phyloP scores from a whole-genome alignment of 1,284 basidiomycete species.

The Ceraceosorus guamensis region DNA sequence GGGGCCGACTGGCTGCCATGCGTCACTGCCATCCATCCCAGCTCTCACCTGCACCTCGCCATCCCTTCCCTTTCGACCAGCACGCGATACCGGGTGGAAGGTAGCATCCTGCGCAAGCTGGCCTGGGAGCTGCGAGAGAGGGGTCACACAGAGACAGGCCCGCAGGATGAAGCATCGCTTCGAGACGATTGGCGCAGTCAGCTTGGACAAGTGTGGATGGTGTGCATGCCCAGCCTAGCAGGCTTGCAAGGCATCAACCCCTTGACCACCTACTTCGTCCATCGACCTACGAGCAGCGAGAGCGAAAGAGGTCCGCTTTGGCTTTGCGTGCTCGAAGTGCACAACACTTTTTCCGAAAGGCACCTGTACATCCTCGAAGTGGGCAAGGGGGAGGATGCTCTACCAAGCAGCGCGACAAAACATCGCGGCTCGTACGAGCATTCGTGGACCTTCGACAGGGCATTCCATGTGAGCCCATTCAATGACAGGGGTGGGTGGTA shows the following conservation, averaged over 20 bases:
- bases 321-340: slow-evolving; percentile 63
- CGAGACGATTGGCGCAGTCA: slow-evolving; percentile 12
- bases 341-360: slow-evolving; percentile 70
- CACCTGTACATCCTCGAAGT: slow-evolving; percentile 57
- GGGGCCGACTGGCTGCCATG: slow-evolving; percentile 7
- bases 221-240: slow-evolving; percentile 64
- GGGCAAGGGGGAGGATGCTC: slow-evolving; percentile 51
- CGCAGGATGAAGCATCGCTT: slow-evolving; percentile 19
- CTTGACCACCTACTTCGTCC: slow-evolving; percentile 66
- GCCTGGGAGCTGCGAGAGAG: slow-evolving; percentile 27
- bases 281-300: slow-evolving; percentile 41
- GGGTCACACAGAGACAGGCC: slow-evolving; percentile 15
- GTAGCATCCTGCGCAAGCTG: slow-evolving; percentile 28
- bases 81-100: slow-evolving; percentile 1
- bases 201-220: slow-evolving; percentile 26
- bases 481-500: slow-evolving; percentile 68
- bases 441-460: slow-evolving; percentile 64
- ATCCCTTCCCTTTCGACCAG: background rate
- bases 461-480: slow-evolving; percentile 74
- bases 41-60: slow-evolving; percentile 14
- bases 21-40: slow-evolving; percentile 12
- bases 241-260: slow-evolving; percentile 70
- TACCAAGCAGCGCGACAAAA: background rate
- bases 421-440: slow-evolving; percentile 39
- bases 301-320: slow-evolving; percentile 39